These are phyloP conservation scores for Paramecium primaurelia DNA, from an alignment of 73 alveolate species.

Conservation along the genomic window DNA sequence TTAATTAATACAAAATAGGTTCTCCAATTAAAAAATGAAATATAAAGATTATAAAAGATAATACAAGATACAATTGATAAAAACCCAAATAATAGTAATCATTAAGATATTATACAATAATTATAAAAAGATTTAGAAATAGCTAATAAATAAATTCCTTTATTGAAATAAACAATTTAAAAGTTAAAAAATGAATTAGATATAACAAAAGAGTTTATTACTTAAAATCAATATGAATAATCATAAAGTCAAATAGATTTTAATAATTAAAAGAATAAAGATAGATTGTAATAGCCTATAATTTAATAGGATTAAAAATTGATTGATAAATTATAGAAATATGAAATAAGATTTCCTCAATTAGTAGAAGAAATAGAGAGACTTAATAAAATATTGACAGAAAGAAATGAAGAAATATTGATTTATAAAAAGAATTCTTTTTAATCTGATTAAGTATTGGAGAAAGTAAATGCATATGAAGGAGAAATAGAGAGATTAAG, in stretches of 20 bases:
- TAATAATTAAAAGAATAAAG: background rate
- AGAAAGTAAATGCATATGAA: background rate
- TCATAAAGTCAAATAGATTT: background rate
- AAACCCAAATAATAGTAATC: background rate
- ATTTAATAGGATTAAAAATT: background rate
- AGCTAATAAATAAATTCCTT: background rate
- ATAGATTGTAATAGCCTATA: background rate
- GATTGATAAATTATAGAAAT: background rate
- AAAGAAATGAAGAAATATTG: background rate
- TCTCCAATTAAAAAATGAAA: conserved; percentile 15
- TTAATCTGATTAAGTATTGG: background rate
- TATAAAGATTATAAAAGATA: background rate
- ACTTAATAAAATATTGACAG: background rate
- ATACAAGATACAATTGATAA: background rate
- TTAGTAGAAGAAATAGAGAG: conserved; percentile 44
- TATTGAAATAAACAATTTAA: background rate
- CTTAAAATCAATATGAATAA: background rate
- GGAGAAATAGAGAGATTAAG: conserved; percentile 36
- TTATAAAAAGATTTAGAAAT: background rate
- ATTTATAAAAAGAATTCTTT: background rate
- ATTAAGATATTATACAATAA: background rate
- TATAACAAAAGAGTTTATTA: background rate
- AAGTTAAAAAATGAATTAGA: background rate
- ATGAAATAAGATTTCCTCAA: conserved; percentile 12
- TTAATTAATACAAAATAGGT: background rate